Evolutionary conservation across 108 stramenopile species (phyloP).

Genomic region (Fragilaria crotonensis): DNA sequence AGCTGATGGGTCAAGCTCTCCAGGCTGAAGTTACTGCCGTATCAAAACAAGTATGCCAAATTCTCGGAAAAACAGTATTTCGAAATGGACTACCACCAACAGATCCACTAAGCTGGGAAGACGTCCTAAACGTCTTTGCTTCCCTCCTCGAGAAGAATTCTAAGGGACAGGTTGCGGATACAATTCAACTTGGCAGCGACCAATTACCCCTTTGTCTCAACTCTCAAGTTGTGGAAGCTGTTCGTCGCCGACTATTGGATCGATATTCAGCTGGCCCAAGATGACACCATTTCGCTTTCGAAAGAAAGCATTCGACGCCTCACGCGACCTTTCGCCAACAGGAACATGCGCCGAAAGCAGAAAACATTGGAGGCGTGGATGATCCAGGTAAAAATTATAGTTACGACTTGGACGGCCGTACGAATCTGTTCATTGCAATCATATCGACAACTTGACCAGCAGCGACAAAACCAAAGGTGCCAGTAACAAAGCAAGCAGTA

Average conservation of each 20-base stretch:
- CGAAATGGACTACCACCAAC: not conserved
- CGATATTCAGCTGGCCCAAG: conserved; percentile 20
- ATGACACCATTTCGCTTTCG: conserved; percentile 1
- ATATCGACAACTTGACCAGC: conserved; percentile 63
- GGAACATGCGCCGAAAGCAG: no score
- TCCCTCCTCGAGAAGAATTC: not conserved
- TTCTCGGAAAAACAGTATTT: not conserved
- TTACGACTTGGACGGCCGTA: conserved; percentile 35
- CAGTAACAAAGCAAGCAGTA: conserved; percentile 78
- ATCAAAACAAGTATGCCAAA: conserved; percentile 1
- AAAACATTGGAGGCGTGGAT: no score
- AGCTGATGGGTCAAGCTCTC: conserved; percentile 9
- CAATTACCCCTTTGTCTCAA: conserved; percentile 11
- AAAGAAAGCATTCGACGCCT: not conserved
- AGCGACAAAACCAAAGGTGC: conserved; percentile 67
- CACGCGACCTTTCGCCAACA: not conserved
- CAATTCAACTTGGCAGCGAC: not conserved
- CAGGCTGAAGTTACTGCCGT: conserved; percentile 13
- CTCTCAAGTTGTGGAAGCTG: conserved; percentile 15
- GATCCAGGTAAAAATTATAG: no score
- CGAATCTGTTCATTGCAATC: conserved; percentile 56
- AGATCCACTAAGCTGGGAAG: not conserved
- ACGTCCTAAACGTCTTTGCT: not conserved
- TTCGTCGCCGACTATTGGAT: conserved; percentile 17
- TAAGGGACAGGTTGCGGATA: not conserved